A percentile compares a stretch with the other conserved stretches of the same genome.
phyloP scores from a whole-genome alignment of 2,329 filamentous ascomycete species.

The Pseudogymnoascus sp. region DNA sequence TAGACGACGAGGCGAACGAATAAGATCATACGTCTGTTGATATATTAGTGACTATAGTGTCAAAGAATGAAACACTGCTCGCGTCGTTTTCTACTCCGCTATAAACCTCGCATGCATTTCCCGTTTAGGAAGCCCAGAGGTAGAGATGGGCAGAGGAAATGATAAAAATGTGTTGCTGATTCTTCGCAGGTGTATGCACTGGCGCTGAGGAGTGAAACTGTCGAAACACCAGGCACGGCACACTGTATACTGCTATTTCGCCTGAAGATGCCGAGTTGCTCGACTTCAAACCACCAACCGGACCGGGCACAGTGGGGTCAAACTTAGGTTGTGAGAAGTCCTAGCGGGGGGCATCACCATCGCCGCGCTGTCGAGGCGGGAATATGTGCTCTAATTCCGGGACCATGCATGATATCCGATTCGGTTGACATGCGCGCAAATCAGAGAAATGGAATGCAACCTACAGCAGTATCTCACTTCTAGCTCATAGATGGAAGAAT shows the following conservation, averaged over 20 bases:
- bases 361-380: not conserved
- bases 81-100: not conserved
- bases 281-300: not conserved
- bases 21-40: not conserved
- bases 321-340: slow-evolving; percentile 1
- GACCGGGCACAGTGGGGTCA: not conserved
- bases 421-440: not conserved
- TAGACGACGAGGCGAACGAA: not conserved
- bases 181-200: not conserved
- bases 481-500: not conserved
- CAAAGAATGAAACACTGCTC: not conserved
- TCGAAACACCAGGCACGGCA: slow-evolving; percentile 9
- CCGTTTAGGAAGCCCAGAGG: not conserved
- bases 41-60: not conserved
- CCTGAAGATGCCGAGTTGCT: not conserved
- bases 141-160: not conserved
- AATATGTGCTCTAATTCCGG: not conserved
- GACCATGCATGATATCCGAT: not conserved
- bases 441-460: not conserved
- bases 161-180: slow-evolving; percentile 6
- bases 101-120: not conserved
- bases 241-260: not conserved
- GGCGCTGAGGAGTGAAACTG: slow-evolving; percentile 8
- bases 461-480: not conserved
- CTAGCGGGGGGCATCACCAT: not conserved